Percentiles rank a stretch among this genome's conserved stretches.
Evolutionary conservation across 1,139 yeast genomes (phyloP).

Genomic region (Yamadazyma atmosphaerica): DNA sequence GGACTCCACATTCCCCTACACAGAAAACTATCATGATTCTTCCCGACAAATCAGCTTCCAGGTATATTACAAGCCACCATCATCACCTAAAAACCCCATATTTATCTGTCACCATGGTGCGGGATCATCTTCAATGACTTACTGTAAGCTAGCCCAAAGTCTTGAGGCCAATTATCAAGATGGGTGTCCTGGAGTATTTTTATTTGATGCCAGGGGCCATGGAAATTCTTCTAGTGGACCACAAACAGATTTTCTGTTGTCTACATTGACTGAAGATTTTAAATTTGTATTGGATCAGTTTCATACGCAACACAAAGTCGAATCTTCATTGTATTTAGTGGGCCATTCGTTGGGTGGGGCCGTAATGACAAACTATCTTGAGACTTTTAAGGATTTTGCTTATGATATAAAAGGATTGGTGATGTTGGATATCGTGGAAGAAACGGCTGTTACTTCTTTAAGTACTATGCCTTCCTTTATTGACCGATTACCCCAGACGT

Average conservation of each 20-base stretch:
- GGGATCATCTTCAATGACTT: slow-evolving; percentile 83
- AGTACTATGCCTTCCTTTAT: slow-evolving; percentile 66
- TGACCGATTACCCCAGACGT: slow-evolving; percentile 57
- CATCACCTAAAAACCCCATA: slow-evolving; percentile 44
- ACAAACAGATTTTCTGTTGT: slow-evolving; percentile 44
- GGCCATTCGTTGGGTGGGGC: slow-evolving; percentile 97
- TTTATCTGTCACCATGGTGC: slow-evolving; percentile 92
- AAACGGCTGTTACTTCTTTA: slow-evolving; percentile 76
- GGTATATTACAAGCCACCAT: slow-evolving; percentile 62
- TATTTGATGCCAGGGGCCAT: slow-evolving; percentile 85
- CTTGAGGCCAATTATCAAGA: slow-evolving; percentile 19
- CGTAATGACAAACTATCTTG: slow-evolving; percentile 55
- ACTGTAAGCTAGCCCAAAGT: slow-evolving; percentile 52
- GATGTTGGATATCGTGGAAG: slow-evolving; percentile 91
- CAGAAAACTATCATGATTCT: slow-evolving; percentile 13
- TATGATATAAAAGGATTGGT: slow-evolving; percentile 58
- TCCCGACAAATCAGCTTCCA: slow-evolving; percentile 31
- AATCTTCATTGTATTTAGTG: slow-evolving; percentile 45
- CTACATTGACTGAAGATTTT: slow-evolving; percentile 59
- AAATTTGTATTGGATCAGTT: slow-evolving; percentile 44
- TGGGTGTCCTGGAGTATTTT: slow-evolving; percentile 54
- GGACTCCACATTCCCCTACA: slow-evolving; percentile 13
- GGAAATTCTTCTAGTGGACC: slow-evolving; percentile 41
- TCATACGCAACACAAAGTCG: slow-evolving; percentile 16
- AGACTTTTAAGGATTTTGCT: slow-evolving; percentile 13